Conservation (phyloP, 805 yeast genomes). For the Saccharomycopsis selenospora region DNA sequence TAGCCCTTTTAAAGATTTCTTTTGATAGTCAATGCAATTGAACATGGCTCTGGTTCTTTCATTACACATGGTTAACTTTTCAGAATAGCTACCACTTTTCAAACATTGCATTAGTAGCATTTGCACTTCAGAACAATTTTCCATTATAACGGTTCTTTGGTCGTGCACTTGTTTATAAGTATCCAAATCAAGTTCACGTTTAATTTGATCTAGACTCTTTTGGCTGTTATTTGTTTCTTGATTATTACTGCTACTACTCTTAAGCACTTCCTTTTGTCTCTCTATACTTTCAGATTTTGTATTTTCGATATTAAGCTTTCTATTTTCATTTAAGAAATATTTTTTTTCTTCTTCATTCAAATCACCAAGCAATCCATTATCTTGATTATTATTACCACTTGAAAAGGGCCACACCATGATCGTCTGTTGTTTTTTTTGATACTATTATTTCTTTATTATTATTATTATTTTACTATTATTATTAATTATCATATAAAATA, state of each 20-base stretch:
- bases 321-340: constrained; percentile 14
- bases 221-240: background rate
- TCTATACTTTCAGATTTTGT: constrained; percentile 13
- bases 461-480: too few species aligned
- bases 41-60: constrained; percentile 15
- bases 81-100: constrained; percentile 16
- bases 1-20: constrained; percentile 10
- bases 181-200: constrained; percentile 8
- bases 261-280: background rate
- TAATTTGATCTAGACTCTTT: constrained; percentile 2
- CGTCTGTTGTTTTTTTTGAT: background rate
- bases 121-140: constrained; percentile 21
- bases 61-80: constrained; percentile 18
- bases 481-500: too few species aligned
- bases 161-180: constrained; percentile 7
- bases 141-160: constrained; percentile 13
- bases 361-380: constrained; percentile 11
- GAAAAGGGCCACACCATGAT: constrained; percentile 1
- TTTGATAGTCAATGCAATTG: constrained; percentile 18
- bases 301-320: constrained; percentile 13
- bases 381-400: constrained; percentile 3
- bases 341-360: constrained; percentile 13
- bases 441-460: background rate
- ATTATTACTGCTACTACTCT: background rate
- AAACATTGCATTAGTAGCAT: constrained; percentile 14